Conservation (phyloP, 176 grass and related monocot species). For the Zea luxurians region DNA sequence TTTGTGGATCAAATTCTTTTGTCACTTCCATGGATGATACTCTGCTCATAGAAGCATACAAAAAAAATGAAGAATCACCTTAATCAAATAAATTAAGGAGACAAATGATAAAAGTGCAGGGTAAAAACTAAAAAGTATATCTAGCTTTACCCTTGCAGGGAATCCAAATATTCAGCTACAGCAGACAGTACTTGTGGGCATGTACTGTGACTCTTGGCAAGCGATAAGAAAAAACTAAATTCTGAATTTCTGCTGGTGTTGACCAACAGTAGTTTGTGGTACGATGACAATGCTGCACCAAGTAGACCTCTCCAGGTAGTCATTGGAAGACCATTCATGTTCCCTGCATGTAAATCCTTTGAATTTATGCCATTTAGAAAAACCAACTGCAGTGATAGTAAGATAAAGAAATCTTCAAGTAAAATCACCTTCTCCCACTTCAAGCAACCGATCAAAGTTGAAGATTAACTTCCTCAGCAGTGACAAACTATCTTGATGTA, state of each 20-base stretch:
- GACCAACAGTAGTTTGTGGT: conserved; percentile 49
- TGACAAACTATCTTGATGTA: conserved; percentile 44
- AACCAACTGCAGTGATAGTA: conserved; percentile 15
- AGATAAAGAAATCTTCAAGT: conserved; percentile 22
- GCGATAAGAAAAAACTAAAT: conserved; percentile 53
- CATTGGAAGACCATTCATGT: conserved; percentile 57
- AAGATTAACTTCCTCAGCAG: conserved; percentile 69
- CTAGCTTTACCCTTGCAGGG: conserved; percentile 53
- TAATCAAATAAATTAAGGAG: conserved; percentile 7
- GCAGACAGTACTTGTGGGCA: conserved; percentile 69
- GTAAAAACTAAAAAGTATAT: background rate
- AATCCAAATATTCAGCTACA: conserved; percentile 78
- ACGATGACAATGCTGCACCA: conserved; percentile 72
- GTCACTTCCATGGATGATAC: conserved; percentile 33
- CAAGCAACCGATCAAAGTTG: conserved; percentile 54
- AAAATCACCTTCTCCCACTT: conserved; percentile 62
- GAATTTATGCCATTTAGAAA: conserved; percentile 14
- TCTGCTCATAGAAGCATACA: conserved; percentile 31
- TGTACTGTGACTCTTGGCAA: conserved; percentile 77
- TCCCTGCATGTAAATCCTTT: conserved; percentile 37
- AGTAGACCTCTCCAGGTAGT: conserved; percentile 78
- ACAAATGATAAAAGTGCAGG: background rate
- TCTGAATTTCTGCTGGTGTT: conserved; percentile 44
- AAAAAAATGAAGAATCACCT: conserved; percentile 26
- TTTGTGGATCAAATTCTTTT: conserved; percentile 56